Percentiles rank a stretch among this genome's conserved stretches.
Evolutionary conservation across 2,329 filamentous ascomycete genomes (phyloP).

Genomic region (Alternaria postmessia): DNA sequence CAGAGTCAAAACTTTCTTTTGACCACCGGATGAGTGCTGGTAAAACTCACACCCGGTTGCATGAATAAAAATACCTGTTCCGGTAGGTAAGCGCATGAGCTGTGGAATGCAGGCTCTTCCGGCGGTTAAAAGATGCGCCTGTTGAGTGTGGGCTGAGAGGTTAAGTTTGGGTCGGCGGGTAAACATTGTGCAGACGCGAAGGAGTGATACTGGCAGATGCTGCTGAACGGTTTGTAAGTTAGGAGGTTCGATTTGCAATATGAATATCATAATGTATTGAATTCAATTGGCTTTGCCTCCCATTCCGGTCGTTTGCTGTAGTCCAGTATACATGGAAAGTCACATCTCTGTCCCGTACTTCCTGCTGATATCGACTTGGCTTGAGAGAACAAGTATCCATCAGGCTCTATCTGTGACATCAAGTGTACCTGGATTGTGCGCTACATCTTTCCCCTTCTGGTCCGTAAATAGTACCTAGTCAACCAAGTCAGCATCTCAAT

Average conservation of each 20-base stretch:
- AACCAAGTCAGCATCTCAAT: neutral
- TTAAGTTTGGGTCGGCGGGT: neutral
- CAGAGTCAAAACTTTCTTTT: neutral
- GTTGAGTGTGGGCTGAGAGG: neutral
- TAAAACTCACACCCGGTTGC: slow-evolving; percentile 5
- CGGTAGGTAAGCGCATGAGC: slow-evolving; percentile 3
- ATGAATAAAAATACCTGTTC: slow-evolving; percentile 8
- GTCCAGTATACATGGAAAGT: neutral
- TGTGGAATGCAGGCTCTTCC: slow-evolving; percentile 16
- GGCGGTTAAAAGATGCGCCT: slow-evolving; percentile 18
- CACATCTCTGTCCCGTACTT: neutral
- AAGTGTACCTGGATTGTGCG: slow-evolving; percentile 52
- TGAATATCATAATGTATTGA: neutral
- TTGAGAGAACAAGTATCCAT: neutral
- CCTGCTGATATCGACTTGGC: neutral
- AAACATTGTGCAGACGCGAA: slow-evolving; percentile 1
- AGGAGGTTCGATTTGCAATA: neutral
- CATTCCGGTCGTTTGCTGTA: neutral
- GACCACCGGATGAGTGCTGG: slow-evolving; percentile 9
- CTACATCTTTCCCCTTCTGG: slow-evolving; percentile 52
- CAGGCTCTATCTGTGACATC: slow-evolving; percentile 19
- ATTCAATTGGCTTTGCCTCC: neutral
- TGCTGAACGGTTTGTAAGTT: neutral
- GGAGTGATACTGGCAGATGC: neutral
- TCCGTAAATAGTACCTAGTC: slow-evolving; percentile 51